Evolutionary conservation across 148 eudicot species (phyloP).

Genomic region (Chenopodium formosanum): DNA sequence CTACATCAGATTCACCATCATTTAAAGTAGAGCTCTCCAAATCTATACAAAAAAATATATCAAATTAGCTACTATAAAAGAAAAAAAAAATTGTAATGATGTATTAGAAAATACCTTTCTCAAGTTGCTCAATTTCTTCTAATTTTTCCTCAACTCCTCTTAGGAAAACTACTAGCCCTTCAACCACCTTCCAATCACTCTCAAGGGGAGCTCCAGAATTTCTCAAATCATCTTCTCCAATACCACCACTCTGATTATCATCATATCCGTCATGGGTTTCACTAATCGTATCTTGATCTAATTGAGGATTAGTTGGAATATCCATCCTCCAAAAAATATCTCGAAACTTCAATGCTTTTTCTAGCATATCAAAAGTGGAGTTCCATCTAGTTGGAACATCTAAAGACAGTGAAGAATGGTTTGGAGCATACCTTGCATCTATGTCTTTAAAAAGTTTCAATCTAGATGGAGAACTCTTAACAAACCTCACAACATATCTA

Average conservation of each 20-base stretch:
- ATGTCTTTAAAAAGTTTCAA: background rate
- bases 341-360: background rate
- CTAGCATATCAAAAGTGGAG: background rate
- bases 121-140: too few relatives aligned
- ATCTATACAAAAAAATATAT: too few relatives aligned
- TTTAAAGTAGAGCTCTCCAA: too few relatives aligned
- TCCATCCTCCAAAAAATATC: background rate
- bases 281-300: too few relatives aligned
- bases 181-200: background rate
- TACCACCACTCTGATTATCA: background rate
- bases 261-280: too few relatives aligned
- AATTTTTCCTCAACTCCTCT: too few relatives aligned
- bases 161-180: background rate
- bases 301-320: background rate
- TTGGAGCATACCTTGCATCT: background rate
- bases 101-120: too few relatives aligned
- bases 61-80: too few relatives aligned
- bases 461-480: conserved; percentile 1
- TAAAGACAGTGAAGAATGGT: background rate
- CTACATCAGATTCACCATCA: too few relatives aligned
- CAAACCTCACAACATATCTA: background rate
- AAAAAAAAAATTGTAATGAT: too few relatives aligned
- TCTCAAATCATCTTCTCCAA: background rate
- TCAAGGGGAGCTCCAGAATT: background rate
- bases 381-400: background rate